These are phyloP conservation scores for Lepiota venenata DNA, from an alignment of 768 basidiomycete genomes.

Conservation along the genomic window DNA sequence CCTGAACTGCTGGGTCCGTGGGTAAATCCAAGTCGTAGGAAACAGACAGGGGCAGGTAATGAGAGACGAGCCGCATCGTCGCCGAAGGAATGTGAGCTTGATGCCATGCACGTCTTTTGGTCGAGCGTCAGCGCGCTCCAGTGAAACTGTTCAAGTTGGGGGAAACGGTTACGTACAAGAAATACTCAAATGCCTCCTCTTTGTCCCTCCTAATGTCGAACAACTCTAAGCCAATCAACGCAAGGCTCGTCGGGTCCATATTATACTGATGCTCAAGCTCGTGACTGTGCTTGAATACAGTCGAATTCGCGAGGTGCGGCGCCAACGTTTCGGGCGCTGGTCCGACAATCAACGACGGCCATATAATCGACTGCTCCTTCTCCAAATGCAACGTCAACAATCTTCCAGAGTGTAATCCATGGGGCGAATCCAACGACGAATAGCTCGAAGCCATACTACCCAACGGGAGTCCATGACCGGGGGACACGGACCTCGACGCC, in stretches of 20 bases:
- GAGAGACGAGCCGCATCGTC: conserved; percentile 71
- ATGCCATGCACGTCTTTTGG: conserved; percentile 73
- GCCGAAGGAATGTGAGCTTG: conserved; percentile 73
- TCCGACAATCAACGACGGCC: conserved; percentile 79
- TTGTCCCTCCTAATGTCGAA: conserved; percentile 73
- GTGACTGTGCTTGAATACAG: conserved; percentile 48
- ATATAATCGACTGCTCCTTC: conserved; percentile 75
- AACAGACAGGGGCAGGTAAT: conserved; percentile 63
- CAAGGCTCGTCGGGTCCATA: conserved; percentile 83
- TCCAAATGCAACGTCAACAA: conserved; percentile 78
- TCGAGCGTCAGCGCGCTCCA: not conserved
- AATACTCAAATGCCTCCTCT: conserved; percentile 79
- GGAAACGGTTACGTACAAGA: conserved; percentile 49
- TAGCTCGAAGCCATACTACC: conserved; percentile 63
- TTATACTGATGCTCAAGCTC: conserved; percentile 68
- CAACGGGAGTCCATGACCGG: conserved; percentile 39
- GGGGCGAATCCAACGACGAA: conserved; percentile 74
- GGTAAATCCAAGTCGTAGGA: conserved; percentile 32
- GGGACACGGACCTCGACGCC: conserved; percentile 53
- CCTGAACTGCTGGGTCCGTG: conserved; percentile 40
- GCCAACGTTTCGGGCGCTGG: conserved; percentile 65
- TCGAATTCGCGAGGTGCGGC: conserved; percentile 45
- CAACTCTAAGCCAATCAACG: conserved; percentile 65
- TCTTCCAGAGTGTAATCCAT: conserved; percentile 54
- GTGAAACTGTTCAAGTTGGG: not conserved